These are phyloP conservation scores for Yamadazyma diospyri DNA, from an alignment of 1,139 yeast species.

Conservation along the genomic window DNA sequence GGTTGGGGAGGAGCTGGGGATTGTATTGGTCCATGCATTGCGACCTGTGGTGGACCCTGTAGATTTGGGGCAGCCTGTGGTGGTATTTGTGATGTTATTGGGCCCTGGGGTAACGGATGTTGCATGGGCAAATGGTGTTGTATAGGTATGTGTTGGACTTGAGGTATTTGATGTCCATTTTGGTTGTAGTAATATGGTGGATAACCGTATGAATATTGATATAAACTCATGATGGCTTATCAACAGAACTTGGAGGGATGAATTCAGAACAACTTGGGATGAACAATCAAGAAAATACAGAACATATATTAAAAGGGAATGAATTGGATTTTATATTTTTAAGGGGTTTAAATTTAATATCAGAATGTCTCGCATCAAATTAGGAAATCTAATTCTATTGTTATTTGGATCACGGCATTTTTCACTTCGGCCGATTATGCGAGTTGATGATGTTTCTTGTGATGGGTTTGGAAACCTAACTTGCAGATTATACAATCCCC, in stretches of 20 bases:
- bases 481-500: no score
- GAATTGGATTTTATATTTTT: neutral
- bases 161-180: neutral
- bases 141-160: neutral
- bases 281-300: no score
- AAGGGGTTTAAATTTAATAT: constrained; percentile 3
- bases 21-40: no score
- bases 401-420: constrained; percentile 3
- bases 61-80: no score
- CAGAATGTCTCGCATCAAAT: constrained; percentile 1
- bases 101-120: constrained; percentile 1
- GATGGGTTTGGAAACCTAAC: neutral
- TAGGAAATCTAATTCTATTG: constrained; percentile 1
- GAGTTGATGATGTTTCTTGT: neutral
- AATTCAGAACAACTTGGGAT: no score
- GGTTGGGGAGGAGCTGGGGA: no score
- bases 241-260: neutral
- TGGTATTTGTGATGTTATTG: neutral
- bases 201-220: constrained; percentile 8
- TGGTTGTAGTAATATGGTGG: constrained; percentile 8
- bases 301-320: neutral
- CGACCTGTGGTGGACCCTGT: no score
- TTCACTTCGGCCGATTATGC: neutral
- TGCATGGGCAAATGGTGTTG: neutral
- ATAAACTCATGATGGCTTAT: constrained; percentile 8